phyloP scores from a whole-genome alignment of 1,284 basidiomycete species.

The Puccinia horiana region DNA sequence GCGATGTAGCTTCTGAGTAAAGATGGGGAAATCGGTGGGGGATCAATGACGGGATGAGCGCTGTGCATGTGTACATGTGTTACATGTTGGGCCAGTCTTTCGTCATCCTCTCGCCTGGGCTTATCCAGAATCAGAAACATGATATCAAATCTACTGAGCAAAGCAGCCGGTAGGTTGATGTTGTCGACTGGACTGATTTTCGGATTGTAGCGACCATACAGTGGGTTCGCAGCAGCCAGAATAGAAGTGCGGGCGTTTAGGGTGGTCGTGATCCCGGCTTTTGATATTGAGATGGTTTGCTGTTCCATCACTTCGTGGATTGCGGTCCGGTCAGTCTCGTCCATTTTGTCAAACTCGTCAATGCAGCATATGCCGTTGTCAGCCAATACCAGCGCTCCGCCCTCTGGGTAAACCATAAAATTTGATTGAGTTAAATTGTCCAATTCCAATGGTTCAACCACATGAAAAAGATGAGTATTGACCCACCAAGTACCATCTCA shows the following conservation, averaged over 20 bases:
- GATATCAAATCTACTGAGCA: slow-evolving; percentile 93
- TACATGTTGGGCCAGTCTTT: slow-evolving; percentile 92
- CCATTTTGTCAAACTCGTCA: slow-evolving; percentile 99
- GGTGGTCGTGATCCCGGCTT: slow-evolving; percentile 98
- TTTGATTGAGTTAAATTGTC: background rate
- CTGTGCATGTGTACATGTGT: slow-evolving; percentile 98
- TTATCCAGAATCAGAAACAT: slow-evolving; percentile 97
- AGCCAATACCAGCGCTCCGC: slow-evolving; percentile 93
- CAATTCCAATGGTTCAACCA: background rate
- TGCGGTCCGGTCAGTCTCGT: slow-evolving; percentile 92
- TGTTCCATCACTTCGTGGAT: slow-evolving; percentile 99
- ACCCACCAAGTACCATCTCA: slow-evolving; percentile 94
- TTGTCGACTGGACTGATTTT: slow-evolving; percentile 98
- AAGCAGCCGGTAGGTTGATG: slow-evolving; percentile 95
- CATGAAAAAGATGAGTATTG: background rate
- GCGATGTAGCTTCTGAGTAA: slow-evolving; percentile 97
- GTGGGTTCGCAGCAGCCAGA: slow-evolving; percentile 94
- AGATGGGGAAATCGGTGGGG: slow-evolving; percentile 73
- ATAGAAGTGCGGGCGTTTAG: slow-evolving; percentile 98
- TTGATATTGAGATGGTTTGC: slow-evolving; percentile 98
- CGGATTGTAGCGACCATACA: slow-evolving; percentile 97
- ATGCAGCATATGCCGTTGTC: slow-evolving; percentile 99
- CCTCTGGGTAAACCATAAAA: slow-evolving; percentile 67
- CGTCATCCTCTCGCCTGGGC: slow-evolving; percentile 88
- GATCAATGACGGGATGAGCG: slow-evolving; percentile 73